phyloP scores from a whole-genome alignment of 805 yeast species.

The Kodamaea lidongshanica region DNA sequence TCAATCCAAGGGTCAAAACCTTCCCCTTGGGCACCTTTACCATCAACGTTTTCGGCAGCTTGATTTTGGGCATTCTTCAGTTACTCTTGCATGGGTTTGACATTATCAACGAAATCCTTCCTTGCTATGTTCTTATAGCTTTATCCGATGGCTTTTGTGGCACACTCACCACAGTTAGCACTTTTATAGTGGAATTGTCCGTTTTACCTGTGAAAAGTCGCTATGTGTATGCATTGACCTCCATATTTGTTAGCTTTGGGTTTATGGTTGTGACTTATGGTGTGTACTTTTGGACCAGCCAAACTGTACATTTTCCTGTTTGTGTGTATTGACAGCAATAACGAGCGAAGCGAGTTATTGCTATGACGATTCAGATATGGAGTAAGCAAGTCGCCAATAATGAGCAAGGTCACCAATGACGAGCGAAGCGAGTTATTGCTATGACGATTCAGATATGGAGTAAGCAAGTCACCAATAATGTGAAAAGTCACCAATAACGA shows the following conservation, averaged over 20 bases:
- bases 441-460: too few relatives aligned
- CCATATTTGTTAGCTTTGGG: conserved; percentile 44
- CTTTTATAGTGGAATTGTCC: conserved; percentile 65
- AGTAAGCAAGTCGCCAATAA: too few relatives aligned
- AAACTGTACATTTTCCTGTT: too few relatives aligned
- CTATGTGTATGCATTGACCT: conserved; percentile 45
- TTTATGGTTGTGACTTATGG: conserved; percentile 60
- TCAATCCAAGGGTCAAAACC: conserved; percentile 37
- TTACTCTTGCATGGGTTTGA: conserved; percentile 20
- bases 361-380: too few relatives aligned
- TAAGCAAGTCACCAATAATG: too few relatives aligned
- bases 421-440: too few relatives aligned
- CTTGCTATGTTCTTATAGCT: conserved; percentile 50
- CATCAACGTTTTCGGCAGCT: conserved; percentile 25
- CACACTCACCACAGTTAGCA: conserved; percentile 65
- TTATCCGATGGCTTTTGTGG: conserved; percentile 67
- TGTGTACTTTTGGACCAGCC: conserved; percentile 66
- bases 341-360: too few relatives aligned
- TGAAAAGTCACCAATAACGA: too few relatives aligned
- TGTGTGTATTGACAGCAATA: too few relatives aligned
- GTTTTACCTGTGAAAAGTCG: conserved; percentile 25
- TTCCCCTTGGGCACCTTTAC: conserved; percentile 52
- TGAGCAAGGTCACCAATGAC: too few relatives aligned
- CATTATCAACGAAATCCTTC: conserved; percentile 15
- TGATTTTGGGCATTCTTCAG: conserved; percentile 38